A percentile compares a stretch with the other conserved stretches of the same genome.
phyloP scores from a whole-genome alignment of 2,329 filamentous ascomycete species.

The Stenocarpella maydis region DNA sequence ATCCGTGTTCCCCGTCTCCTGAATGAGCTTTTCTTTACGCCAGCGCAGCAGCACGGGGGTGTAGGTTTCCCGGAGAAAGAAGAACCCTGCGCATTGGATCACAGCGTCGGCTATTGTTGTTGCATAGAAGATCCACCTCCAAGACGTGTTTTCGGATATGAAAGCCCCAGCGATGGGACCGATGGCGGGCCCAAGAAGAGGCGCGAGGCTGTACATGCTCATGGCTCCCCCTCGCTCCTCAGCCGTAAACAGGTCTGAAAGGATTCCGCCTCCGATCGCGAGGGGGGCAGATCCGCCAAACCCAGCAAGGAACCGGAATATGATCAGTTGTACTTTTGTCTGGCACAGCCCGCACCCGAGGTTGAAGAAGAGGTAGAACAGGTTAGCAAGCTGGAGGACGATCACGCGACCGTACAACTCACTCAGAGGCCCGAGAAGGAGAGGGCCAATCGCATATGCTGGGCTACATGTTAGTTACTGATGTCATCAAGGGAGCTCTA shows the following conservation, averaged over 20 bases:
- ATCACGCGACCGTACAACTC: conserved; percentile 64
- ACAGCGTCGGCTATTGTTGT: conserved; percentile 69
- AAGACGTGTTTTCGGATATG: conserved; percentile 69
- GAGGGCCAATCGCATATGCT: conserved; percentile 48
- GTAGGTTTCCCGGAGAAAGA: conserved; percentile 74
- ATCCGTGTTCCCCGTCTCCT: conserved; percentile 62
- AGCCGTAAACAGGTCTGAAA: conserved; percentile 59
- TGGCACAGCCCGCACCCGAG: conserved; percentile 60
- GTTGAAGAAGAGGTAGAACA: conserved; percentile 64
- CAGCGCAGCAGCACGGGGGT: conserved; percentile 66
- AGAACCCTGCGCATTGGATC: conserved; percentile 65
- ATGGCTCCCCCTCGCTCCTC: conserved; percentile 71
- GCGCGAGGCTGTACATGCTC: conserved; percentile 68
- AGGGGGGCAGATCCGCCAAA: conserved; percentile 66
- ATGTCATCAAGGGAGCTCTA: no score
- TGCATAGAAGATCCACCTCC: conserved; percentile 78
- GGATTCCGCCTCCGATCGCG: conserved; percentile 54
- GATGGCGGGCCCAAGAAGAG: conserved; percentile 70
- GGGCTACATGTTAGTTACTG: neutral
- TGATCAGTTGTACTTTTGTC: conserved; percentile 61
- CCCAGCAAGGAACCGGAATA: conserved; percentile 65
- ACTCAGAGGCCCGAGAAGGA: conserved; percentile 60
- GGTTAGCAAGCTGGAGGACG: conserved; percentile 61
- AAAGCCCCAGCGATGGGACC: conserved; percentile 73
- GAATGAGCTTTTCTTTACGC: conserved; percentile 61